Conservation (phyloP, 441 rosid genomes). For the Raphanus hybrid region DNA sequence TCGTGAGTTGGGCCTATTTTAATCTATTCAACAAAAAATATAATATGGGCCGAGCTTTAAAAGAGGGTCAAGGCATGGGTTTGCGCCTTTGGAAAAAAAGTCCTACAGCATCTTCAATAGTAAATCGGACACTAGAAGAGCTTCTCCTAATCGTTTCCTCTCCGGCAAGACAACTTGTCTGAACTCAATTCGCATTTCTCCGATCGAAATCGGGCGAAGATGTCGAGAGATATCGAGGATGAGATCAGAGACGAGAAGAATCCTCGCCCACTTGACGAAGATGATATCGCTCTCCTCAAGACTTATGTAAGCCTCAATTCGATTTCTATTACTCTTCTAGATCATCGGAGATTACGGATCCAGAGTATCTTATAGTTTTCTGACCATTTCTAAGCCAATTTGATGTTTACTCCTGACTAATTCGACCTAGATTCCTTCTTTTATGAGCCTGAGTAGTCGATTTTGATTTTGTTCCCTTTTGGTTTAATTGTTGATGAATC, state of each 20-base stretch:
- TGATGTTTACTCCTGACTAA: slow-evolving; percentile 20
- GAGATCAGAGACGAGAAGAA: slow-evolving; percentile 90
- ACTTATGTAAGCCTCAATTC: slow-evolving; percentile 63
- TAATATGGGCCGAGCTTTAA: too few species aligned
- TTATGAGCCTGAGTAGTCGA: not conserved
- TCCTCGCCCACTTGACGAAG: slow-evolving; percentile 93
- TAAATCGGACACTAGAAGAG: not conserved
- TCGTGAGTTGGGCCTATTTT: too few species aligned
- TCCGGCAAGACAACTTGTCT: slow-evolving; percentile 32
- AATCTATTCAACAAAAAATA: too few species aligned
- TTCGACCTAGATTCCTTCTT: not conserved
- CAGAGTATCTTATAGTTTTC: not conserved
- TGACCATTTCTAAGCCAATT: not conserved
- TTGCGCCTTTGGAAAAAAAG: not conserved
- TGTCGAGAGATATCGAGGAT: slow-evolving; percentile 61
- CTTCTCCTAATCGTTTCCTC: slow-evolving; percentile 29
- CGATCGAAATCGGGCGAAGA: slow-evolving; percentile 29
- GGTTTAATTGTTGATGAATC: not conserved
- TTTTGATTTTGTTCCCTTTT: too few species aligned
- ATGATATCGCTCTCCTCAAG: slow-evolving; percentile 93
- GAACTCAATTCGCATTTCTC: not conserved
- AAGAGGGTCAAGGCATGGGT: too few species aligned
- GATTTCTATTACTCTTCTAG: not conserved
- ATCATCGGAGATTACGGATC: slow-evolving; percentile 10
- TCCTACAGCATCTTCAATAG: not conserved